phyloP scores from a whole-genome alignment of 257 asterid species.

The Nicotiana paniculata region DNA sequence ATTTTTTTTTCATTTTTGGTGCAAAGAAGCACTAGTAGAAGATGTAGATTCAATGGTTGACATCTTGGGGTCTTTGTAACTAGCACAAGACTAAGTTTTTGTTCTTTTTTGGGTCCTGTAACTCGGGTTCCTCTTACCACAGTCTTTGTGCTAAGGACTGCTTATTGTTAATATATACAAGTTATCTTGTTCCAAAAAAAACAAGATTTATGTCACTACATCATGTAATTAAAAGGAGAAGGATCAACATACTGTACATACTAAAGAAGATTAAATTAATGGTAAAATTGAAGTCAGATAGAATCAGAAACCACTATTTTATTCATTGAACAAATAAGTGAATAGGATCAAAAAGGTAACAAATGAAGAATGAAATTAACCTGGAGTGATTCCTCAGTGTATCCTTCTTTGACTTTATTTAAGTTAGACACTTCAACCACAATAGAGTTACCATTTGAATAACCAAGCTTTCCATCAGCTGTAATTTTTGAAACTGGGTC shows the following conservation, averaged over 20 bases:
- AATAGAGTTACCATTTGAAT: slow-evolving; percentile 80
- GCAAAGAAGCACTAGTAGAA: no score
- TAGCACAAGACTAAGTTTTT: no score
- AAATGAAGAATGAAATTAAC: slow-evolving; percentile 26
- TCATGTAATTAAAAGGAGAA: neutral
- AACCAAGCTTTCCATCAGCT: slow-evolving; percentile 81
- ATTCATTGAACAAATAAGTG: neutral
- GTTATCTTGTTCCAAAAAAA: no score
- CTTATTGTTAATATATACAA: no score
- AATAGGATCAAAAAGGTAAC: neutral
- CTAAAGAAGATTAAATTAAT: neutral
- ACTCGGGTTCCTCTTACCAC: no score
- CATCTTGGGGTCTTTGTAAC: no score
- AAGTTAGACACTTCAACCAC: slow-evolving; percentile 96
- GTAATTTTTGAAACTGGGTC: slow-evolving; percentile 80
- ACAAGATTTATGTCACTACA: neutral
- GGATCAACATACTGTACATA: neutral
- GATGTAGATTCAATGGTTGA: no score
- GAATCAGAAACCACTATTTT: slow-evolving; percentile 3
- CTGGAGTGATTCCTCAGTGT: slow-evolving; percentile 95
- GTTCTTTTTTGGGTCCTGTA: no score
- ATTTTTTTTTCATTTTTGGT: no score
- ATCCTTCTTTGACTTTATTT: slow-evolving; percentile 97
- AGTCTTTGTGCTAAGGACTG: no score
- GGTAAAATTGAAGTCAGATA: neutral